A percentile compares a stretch with the other conserved stretches of the same genome.
Conservation (phyloP, 495 filamentous ascomycete species). For the Lentithecium fluviatile region DNA sequence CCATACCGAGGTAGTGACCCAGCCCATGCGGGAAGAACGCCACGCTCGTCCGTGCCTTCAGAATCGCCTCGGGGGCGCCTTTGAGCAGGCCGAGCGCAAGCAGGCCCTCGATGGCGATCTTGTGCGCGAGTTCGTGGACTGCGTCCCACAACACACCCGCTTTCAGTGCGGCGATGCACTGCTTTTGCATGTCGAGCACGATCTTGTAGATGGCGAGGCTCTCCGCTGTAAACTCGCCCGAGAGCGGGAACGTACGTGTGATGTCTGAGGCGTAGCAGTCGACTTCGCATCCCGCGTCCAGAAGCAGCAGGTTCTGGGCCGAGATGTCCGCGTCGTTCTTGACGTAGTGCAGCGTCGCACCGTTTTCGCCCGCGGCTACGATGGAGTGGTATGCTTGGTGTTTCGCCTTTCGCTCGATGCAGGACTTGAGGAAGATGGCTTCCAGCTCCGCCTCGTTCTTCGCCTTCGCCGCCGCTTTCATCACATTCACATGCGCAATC, state of each 20-base stretch:
- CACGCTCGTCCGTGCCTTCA: conserved; percentile 69
- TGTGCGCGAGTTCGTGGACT: conserved; percentile 75
- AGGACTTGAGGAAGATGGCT: conserved; percentile 65
- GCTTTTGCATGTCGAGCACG: conserved; percentile 79
- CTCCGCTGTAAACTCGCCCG: conserved; percentile 70
- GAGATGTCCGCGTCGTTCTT: conserved; percentile 67
- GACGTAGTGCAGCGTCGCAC: conserved; percentile 84
- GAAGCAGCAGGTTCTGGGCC: conserved; percentile 69
- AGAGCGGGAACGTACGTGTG: conserved; percentile 83
- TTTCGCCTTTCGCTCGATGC: conserved; percentile 68
- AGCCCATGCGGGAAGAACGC: conserved; percentile 93
- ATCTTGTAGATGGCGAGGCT: conserved; percentile 79
- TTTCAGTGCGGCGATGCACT: conserved; percentile 70
- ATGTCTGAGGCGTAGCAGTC: conserved; percentile 82
- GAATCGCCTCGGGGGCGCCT: conserved; percentile 65
- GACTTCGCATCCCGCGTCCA: conserved; percentile 85
- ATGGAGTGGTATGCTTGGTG: conserved; percentile 85
- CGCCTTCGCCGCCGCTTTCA: conserved; percentile 57
- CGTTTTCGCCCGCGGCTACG: conserved; percentile 71
- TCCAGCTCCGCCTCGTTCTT: neutral
- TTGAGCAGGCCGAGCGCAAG: conserved; percentile 72
- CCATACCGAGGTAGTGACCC: conserved; percentile 90
- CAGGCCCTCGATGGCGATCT: conserved; percentile 77
- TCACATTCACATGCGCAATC: conserved; percentile 69
- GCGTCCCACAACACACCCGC: conserved; percentile 82